A percentile compares a stretch with the other conserved stretches of the same genome.
Evolutionary conservation across 139 green algal genomes (phyloP).

Genomic region (Limnomonas spitsbergensis): DNA sequence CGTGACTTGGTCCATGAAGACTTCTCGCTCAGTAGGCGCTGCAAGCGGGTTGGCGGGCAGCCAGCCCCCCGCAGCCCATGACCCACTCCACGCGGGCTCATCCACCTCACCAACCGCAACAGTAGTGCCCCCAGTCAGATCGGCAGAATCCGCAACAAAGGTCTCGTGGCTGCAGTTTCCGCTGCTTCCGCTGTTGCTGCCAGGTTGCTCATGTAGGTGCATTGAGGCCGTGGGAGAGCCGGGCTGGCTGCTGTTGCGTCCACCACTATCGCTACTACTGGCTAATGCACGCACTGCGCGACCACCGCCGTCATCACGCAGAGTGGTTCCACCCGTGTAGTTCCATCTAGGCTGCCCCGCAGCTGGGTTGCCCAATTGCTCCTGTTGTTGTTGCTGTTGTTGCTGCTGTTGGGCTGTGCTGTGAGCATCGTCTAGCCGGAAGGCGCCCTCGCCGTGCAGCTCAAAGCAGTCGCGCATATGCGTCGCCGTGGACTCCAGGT

Average conservation of each 20-base stretch:
- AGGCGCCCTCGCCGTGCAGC: not conserved
- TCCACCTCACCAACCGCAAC: no score
- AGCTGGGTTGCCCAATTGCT: no score
- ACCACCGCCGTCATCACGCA: not conserved
- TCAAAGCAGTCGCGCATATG: constrained; percentile 36
- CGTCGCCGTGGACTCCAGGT: constrained; percentile 22
- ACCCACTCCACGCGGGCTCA: no score
- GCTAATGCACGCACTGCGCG: no score
- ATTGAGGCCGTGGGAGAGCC: not conserved
- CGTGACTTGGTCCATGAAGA: constrained; percentile 23
- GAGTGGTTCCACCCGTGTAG: not conserved
- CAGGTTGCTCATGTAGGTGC: not conserved
- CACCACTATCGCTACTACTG: no score
- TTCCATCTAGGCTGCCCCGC: no score
- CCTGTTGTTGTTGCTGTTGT: no score
- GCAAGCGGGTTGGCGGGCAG: constrained; percentile 19
- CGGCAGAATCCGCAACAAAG: not conserved
- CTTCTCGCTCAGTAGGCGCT: constrained; percentile 30
- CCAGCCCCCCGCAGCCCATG: constrained; percentile 20
- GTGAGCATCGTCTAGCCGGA: not conserved
- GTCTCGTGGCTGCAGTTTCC: not conserved
- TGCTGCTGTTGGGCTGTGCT: no score
- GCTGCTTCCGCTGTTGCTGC: not conserved
- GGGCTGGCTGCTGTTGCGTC: no score
- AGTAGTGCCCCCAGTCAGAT: not conserved